phyloP scores from a whole-genome alignment of 257 asterid genomes.

The Linaria vulgaris region DNA sequence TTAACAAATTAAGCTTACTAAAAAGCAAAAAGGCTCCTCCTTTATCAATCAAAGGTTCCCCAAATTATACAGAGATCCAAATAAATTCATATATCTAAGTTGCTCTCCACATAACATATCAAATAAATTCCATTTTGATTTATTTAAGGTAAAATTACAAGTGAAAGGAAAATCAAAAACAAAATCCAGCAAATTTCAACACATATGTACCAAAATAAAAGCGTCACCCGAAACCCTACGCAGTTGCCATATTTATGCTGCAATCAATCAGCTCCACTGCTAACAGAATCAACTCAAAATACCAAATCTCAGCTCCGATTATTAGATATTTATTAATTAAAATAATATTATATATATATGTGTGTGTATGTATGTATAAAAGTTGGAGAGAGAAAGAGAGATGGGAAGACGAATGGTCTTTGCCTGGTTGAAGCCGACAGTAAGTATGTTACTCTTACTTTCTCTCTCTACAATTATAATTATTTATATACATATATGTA shows the following conservation, averaged over 20 bases:
- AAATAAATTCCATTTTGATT: too few species aligned
- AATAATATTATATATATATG: conserved; percentile 2
- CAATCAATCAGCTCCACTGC: too few species aligned
- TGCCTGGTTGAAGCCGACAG: conserved; percentile 97
- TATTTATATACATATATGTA: too few species aligned
- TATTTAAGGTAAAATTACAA: too few species aligned
- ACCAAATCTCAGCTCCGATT: conserved; percentile 32
- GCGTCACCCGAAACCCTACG: too few species aligned
- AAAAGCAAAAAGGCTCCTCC: too few species aligned
- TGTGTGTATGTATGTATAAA: too few species aligned
- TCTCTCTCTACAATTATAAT: conserved; percentile 40
- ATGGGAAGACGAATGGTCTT: conserved; percentile 47
- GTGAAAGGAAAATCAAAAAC: too few species aligned
- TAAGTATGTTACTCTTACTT: too few species aligned
- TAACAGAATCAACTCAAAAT: conserved; percentile 25
- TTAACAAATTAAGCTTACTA: neutral
- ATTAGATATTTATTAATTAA: conserved; percentile 17
- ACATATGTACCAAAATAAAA: conserved; percentile 29
- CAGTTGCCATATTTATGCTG: conserved; percentile 32
- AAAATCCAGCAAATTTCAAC: conserved; percentile 24
- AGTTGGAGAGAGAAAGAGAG: conserved; percentile 31
- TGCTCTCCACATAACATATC: too few species aligned
- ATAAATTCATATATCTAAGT: too few species aligned
- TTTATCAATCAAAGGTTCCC: conserved; percentile 26
- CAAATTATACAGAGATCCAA: conserved; percentile 30